Evolutionary conservation across 441 rosid species (phyloP), one percentile per base, ranked within the genome.

Genomic region (Croton laevigatus): DNA sequence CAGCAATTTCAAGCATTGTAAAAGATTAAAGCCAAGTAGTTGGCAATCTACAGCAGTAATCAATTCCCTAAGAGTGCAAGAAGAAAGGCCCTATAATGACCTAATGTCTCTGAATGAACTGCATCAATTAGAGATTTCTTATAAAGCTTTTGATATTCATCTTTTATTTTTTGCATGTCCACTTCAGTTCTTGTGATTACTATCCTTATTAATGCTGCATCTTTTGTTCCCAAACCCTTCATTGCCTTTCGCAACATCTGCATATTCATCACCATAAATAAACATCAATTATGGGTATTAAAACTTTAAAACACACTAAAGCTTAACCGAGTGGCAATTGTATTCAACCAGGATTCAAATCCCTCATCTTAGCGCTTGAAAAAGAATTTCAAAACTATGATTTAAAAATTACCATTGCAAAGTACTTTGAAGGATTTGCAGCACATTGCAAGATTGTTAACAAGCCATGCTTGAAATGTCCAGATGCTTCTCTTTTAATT

Each of bases 211-310:
- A 93, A 76, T 22, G 91, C 76, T 0, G 82, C 62, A 58, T 90
- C 97, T 52, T 83, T 81, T 0, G 95, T 90, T 49, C 93, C 97
- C 59, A 89, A 66, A 32, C 98, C 92, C 75, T 83, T 89, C 93
- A 89, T 90, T 1, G 98, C 83, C 78, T 84, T 87, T 34, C 83
- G 71, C 71, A 91, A 59, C 17, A 86, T 85, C 97, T 91, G 87
- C 70, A 19, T 7, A 34, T 6, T 6, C 10, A 40, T 6, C 44
- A 40, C 9, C 9, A 40, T 6, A 9, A 40, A 40, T 40, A 7
- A 40, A 4, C 10, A 40, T 40, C 44, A 40, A 7, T 40, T 9
- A n/a, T n/a, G n/a, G n/a, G n/a, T n/a, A n/a, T n/a, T n/a, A n/a
- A n/a, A n/a, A n/a, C n/a, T n/a, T n/a, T n/a, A n/a, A n/a, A 7